phyloP scores from a whole-genome alignment of 257 asterid genomes.

The Nicotiana paniculata region DNA sequence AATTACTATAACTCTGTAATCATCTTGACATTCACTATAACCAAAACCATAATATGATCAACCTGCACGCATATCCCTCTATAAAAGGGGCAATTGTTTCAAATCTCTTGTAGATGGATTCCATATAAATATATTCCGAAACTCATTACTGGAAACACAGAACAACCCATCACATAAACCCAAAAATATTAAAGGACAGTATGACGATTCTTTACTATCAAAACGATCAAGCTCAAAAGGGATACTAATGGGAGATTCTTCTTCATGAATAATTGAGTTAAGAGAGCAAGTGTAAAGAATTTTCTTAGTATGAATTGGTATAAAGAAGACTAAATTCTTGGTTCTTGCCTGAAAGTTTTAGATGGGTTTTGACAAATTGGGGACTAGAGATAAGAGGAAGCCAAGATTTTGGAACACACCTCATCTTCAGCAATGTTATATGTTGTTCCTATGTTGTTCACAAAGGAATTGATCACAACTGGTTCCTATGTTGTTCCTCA shows the following conservation, averaged over 20 bases:
- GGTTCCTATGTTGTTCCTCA: too few relatives aligned
- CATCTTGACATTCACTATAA: conserved; percentile 30
- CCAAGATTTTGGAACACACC: too few relatives aligned
- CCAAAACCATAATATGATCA: conserved; percentile 31
- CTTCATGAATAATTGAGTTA: conserved; percentile 23
- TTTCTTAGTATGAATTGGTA: too few relatives aligned
- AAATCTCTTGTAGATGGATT: conserved; percentile 33
- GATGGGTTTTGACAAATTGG: too few relatives aligned
- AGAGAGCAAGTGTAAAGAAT: not conserved
- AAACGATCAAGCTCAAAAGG: not conserved
- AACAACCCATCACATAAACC: conserved; percentile 51
- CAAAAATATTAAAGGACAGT: conserved; percentile 7
- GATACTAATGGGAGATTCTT: too few relatives aligned
- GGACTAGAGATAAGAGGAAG: too few relatives aligned
- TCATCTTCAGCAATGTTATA: too few relatives aligned
- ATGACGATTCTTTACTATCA: not conserved
- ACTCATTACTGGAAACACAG: conserved; percentile 16
- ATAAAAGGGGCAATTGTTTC: conserved; percentile 31
- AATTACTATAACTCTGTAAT: conserved; percentile 24
- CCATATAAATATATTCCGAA: conserved; percentile 26
- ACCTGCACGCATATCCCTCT: not conserved
- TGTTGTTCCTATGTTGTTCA: too few relatives aligned
- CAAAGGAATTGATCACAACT: too few relatives aligned
- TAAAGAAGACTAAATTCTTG: too few relatives aligned
- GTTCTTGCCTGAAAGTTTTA: too few relatives aligned